Percentiles rank a stretch among this genome's conserved stretches.
phyloP scores from a whole-genome alignment of 768 basidiomycete species.

The Suillus weaverae region DNA sequence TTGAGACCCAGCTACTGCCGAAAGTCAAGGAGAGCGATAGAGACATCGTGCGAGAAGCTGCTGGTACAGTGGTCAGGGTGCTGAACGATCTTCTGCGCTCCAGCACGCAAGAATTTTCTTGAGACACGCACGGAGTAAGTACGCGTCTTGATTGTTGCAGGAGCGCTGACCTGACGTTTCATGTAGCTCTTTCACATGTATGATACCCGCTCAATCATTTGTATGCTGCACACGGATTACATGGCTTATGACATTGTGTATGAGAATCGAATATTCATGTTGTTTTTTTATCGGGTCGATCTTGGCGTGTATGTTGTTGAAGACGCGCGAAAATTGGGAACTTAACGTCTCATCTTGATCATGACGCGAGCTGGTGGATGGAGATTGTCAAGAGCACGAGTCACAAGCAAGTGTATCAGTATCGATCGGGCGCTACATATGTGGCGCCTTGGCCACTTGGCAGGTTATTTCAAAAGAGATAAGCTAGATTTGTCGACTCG shows the following conservation, averaged over 20 bases:
- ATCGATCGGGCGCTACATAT: not conserved
- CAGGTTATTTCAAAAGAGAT: not conserved
- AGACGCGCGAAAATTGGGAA: not conserved
- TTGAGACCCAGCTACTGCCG: conserved; percentile 65
- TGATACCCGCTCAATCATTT: conserved; percentile 34
- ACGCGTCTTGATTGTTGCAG: not conserved
- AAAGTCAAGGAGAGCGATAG: conserved; percentile 64
- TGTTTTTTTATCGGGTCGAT: not conserved
- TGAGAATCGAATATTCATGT: conserved; percentile 3
- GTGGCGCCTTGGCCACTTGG: not conserved
- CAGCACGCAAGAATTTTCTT: conserved; percentile 41
- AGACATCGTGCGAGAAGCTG: conserved; percentile 70
- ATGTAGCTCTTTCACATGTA: conserved; percentile 23
- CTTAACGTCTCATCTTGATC: not conserved
- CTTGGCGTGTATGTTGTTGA: not conserved
- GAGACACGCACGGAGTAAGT: conserved; percentile 31
- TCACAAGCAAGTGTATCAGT: not conserved
- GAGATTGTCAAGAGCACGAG: not conserved
- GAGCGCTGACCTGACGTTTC: conserved; percentile 13
- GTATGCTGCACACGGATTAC: conserved; percentile 23
- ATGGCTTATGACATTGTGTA: conserved; percentile 4
- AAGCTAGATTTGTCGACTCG: not conserved
- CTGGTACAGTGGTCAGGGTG: conserved; percentile 67
- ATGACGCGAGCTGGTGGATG: not conserved
- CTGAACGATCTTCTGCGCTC: conserved; percentile 69